A percentile compares a stretch with the other conserved stretches of the same genome.
phyloP scores from a whole-genome alignment of 2,329 filamentous ascomycete genomes.

The Coniochaeta sp. region DNA sequence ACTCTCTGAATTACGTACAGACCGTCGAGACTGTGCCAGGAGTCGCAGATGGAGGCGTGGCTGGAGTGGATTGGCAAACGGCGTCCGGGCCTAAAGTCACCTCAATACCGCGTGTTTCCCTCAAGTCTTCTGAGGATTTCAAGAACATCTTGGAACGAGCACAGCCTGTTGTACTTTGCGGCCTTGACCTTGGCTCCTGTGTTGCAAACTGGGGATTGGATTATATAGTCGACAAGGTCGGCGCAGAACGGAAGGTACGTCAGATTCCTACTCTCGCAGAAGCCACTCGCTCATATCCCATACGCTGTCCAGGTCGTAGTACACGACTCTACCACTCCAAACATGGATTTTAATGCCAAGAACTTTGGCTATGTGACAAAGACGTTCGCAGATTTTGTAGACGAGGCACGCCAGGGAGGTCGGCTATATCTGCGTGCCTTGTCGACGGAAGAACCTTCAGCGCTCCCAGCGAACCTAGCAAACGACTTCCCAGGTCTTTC shows the following conservation, averaged over 20 bases:
- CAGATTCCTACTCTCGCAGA: not conserved
- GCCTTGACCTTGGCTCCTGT: conserved; percentile 61
- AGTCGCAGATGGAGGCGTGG: not conserved
- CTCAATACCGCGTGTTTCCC: conserved; percentile 41
- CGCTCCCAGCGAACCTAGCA: conserved; percentile 60
- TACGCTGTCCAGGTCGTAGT: conserved; percentile 52
- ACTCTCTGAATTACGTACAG: not conserved
- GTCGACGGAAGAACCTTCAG: conserved; percentile 60
- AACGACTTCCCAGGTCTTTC: conserved; percentile 66
- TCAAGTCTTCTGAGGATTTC: conserved; percentile 52
- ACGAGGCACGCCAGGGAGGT: conserved; percentile 49
- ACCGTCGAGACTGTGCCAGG: conserved; percentile 6
- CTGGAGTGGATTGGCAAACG: not conserved
- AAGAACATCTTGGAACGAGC: conserved; percentile 46
- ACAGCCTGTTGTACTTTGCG: conserved; percentile 59
- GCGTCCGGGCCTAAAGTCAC: conserved; percentile 10
- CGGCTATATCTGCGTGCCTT: conserved; percentile 73
- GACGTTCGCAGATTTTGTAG: conserved; percentile 59
- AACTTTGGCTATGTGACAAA: conserved; percentile 74
- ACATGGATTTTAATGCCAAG: conserved; percentile 76
- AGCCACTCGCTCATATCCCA: not conserved
- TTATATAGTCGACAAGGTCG: conserved; percentile 59
- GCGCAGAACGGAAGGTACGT: conserved; percentile 51
- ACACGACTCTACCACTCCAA: conserved; percentile 57
- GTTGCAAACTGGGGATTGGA: conserved; percentile 58